Conservation (phyloP, 306 rosid genomes). For the Lotus japonicus region DNA sequence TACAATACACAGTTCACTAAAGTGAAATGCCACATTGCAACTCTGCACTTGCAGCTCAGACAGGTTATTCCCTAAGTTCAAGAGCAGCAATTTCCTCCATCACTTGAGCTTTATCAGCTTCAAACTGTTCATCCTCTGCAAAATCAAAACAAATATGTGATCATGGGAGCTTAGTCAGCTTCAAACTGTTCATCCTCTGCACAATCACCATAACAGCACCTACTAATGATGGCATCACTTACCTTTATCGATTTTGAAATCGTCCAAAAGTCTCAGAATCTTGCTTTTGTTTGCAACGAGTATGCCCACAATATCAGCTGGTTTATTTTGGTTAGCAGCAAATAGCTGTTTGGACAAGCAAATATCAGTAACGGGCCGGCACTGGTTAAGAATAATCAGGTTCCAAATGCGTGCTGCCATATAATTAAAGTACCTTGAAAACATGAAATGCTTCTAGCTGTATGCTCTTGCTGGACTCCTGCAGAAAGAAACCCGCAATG, state of each 20-base stretch:
- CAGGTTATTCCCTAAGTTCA: constrained; percentile 37
- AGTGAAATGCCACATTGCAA: constrained; percentile 15
- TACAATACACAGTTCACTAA: constrained; percentile 29
- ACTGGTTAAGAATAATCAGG: not conserved
- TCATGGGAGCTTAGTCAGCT: not conserved
- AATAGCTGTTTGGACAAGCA: constrained; percentile 58
- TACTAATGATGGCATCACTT: not conserved
- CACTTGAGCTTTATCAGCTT: constrained; percentile 95
- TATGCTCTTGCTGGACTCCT: constrained; percentile 98
- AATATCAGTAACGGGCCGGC: constrained; percentile 22
- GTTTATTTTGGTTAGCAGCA: constrained; percentile 90
- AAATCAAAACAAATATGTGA: constrained; percentile 11
- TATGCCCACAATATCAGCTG: constrained; percentile 74
- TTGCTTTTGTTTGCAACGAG: constrained; percentile 82
- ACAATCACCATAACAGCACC: not conserved
- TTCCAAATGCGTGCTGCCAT: not conserved
- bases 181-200: too few species aligned
- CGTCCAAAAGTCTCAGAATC: constrained; percentile 83
- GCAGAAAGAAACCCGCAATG: constrained; percentile 25
- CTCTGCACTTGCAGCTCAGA: constrained; percentile 19
- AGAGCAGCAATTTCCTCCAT: constrained; percentile 86
- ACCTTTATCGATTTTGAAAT: constrained; percentile 93
- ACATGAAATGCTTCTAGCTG: constrained; percentile 97
- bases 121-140: constrained; percentile 93
- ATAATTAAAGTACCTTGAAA: constrained; percentile 62